Conservation (phyloP, 139 green algal species). For the Deuterostichococcus epilithicus region DNA sequence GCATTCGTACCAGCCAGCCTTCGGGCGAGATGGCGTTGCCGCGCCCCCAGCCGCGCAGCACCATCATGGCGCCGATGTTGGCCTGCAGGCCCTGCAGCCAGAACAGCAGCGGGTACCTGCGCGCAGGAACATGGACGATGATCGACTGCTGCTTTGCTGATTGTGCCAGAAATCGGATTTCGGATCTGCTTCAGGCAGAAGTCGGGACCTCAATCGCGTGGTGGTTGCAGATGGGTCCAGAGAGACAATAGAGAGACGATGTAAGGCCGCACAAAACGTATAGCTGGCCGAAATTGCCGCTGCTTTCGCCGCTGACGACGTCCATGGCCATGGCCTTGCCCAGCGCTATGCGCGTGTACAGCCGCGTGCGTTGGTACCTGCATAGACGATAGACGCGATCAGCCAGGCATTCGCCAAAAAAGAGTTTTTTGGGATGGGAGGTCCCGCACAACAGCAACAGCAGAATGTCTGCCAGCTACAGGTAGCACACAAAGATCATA, state of each 20-base stretch:
- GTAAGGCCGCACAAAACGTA: constrained; percentile 46
- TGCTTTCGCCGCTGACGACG: constrained; percentile 80
- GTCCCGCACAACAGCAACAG: no score
- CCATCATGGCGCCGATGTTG: constrained; percentile 66
- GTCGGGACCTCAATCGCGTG: no score
- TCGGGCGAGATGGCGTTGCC: constrained; percentile 52
- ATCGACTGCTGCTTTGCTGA: no score
- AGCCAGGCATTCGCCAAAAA: no score
- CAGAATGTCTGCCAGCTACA: no score
- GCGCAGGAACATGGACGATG: no score
- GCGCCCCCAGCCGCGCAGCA: constrained; percentile 45
- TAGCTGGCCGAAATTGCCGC: constrained; percentile 68
- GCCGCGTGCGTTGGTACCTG: constrained; percentile 82
- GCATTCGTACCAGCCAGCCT: constrained; percentile 53
- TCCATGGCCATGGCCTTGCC: constrained; percentile 87
- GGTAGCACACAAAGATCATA: no score
- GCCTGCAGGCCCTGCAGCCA: constrained; percentile 60
- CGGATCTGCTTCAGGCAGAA: no score
- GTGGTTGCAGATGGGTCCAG: no score
- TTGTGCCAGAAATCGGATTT: no score
- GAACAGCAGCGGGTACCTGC: constrained; percentile 80
- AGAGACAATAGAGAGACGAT: not conserved
- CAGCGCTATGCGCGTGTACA: constrained; percentile 94
- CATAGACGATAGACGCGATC: not conserved
- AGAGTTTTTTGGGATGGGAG: no score